A percentile compares a stretch with the other conserved stretches of the same genome.
Conservation (phyloP, 108 stramenopile species). For the Phaeodactylum tricornutum region DNA sequence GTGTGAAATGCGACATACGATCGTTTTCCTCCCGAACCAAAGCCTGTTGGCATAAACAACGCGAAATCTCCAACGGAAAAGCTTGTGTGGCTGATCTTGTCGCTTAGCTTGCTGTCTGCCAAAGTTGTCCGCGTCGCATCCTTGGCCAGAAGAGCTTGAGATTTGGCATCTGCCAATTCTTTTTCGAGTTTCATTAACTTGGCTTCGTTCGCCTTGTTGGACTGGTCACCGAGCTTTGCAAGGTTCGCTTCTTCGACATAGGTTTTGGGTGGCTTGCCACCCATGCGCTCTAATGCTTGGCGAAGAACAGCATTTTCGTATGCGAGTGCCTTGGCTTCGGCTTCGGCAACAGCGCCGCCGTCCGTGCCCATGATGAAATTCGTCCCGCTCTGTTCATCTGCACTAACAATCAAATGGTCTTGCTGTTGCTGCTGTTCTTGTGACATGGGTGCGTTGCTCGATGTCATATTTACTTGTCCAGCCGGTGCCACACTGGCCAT, state of each 20-base stretch:
- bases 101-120: constrained; percentile 19
- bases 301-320: constrained; percentile 76
- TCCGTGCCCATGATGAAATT: constrained; percentile 48
- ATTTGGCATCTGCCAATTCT: constrained; percentile 34
- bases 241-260: constrained; percentile 53
- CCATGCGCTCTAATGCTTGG: constrained; percentile 54
- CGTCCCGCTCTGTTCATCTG: constrained; percentile 51
- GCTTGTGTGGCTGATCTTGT: constrained; percentile 80
- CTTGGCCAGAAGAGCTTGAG: constrained; percentile 24
- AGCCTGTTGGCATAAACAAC: constrained; percentile 78
- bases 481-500: constrained; percentile 4
- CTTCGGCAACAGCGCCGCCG: constrained; percentile 25
- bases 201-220: constrained; percentile 16
- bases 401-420: constrained; percentile 67
- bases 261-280: constrained; percentile 51
- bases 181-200: constrained; percentile 23
- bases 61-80: constrained; percentile 73
- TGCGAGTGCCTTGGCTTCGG: constrained; percentile 57
- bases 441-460: not conserved
- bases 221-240: no score
- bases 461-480: constrained; percentile 6
- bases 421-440: constrained; percentile 17
- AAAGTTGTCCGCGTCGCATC: constrained; percentile 12
- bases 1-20: constrained; percentile 79
- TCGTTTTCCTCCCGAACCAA: constrained; percentile 53